Base-by-base conservation (phyloP, 2,329 filamentous ascomycete species). In the Acarospora socialis region DNA sequence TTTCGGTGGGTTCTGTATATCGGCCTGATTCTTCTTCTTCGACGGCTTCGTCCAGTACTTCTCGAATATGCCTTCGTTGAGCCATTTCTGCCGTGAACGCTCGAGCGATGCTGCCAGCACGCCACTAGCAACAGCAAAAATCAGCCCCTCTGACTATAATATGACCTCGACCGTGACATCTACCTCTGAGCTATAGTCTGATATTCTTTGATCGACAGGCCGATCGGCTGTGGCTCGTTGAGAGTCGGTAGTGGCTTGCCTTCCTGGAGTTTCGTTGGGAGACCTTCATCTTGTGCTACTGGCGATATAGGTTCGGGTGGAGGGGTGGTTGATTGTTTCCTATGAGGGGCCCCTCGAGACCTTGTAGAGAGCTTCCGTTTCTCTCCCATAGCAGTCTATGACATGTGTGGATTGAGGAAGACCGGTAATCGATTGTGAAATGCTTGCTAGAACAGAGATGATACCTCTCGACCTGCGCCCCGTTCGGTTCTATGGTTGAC, bases 31-130 rank as follows among this genome's bases (percentile, higher is more conserved):
- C 46, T 69, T 70, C 14, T 65, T 66, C 41, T 64, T 66, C 36
- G 66, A 63, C 5, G 68, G 66, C 46, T 71, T 71, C 15, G 61
- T 61, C 61, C 67, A 73, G 47, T 70, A 72, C 41, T 63, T 60
- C 35, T 68, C 60, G 35, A 73, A 62, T 7, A 71, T 56, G 17
- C 65, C 64, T 16, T 65, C 57, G 32, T 53, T 60, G 1, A 68
- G 54, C 68, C 68, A 73, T 51, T 61, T 65, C 42, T 65, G 61
- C 31, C 70, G 67, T 26, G 72, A 76, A 38, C 65, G 61, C 44
- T 72, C 63, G 4, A 77, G 53, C 3, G 72, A 70, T 14, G 65
- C 57, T 25, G 65, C 56, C 30, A 76, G 57, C 16, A 76, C 65
- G 36, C 64, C 67, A 50, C 70, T 69, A 24, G 35, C 32, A 10